Evolutionary conservation across 2,329 filamentous ascomycete genomes (phyloP), one percentile per base, ranked within the genome.

Genomic region (Paecilomyces fulvus): DNA sequence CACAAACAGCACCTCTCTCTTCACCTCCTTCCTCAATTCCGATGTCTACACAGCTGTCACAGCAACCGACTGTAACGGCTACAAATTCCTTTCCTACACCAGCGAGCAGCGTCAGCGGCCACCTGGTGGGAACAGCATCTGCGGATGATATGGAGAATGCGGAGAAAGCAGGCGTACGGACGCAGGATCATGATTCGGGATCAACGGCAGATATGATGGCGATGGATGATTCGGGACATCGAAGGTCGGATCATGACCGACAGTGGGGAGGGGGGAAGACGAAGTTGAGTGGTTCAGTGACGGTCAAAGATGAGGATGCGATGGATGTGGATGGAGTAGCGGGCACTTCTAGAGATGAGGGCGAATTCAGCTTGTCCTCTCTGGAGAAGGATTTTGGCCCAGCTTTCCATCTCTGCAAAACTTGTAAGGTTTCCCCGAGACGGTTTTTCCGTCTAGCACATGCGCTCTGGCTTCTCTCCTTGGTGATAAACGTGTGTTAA

Each of bases 401-500:
- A 60, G 73, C 75, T 60, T 78, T 76, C 67, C 75, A 76, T 70
- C 70, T 77, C 63, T 76, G 75, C 69, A 77, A 75, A 73, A 75
- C 71, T 67, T 73, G 76, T 79, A 78, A 78, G 76, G 72, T 62
- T 62, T 71, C 72, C 70, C 72, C 66, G 64, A 65, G 69, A 77
- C 65, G 67, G 69, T 68, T 64, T 66, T 66, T 67, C 66, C 69
- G 65, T 65, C 64, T 65, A 43, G 59, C 63, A 61, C 54, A 63
- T 61, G 53, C 57, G 59, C 59, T 58, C 56, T 59, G 56, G 60
- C 56, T 58, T 57, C 63, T 64, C 54, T 59, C 58, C 64, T 65
- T 58, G 63, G 61, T 64, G 62, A 64, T 68, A n/a, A 17, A 66
- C 65, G 64, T 63, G 66, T 73, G 70, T 77, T 78, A 75, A 78